Base-by-base conservation (phyloP, 2,329 filamentous ascomycete species). In the Celoporthe dispersa region DNA sequence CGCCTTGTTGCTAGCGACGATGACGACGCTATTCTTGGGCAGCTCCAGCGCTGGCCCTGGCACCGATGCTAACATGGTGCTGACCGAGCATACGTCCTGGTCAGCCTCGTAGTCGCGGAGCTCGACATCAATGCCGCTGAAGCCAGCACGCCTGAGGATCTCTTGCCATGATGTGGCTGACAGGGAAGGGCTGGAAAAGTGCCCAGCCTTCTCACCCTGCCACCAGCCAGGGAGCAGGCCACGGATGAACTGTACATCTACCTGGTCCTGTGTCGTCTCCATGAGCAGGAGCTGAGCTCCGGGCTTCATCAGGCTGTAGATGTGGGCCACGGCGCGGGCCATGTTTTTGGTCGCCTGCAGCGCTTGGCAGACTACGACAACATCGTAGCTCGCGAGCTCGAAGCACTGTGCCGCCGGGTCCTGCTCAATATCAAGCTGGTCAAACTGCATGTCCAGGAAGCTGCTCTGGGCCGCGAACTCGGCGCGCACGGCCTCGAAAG, bases 341-440 rank as follows among this genome's bases (percentile, higher is more conserved):
- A 78, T 16, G 22, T 44, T 25, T 28, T 64, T 31, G 2, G 77
- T 77, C 6, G 76, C 74, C 44, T 79, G 75, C 6, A 81, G 66
- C 0, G 78, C 78, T 22, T 77, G 73, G 1, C 76, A 74, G 0
- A 76, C 78, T 51, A 81, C 69, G 3, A 81, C 67, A 7, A 81
- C n/a, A 64, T 81, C 79, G 66, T 75, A 79, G 39, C 39, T 41
- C 12, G 1, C 39, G 3, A 41, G 39, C 39, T 41, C 11, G 14
- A 41, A 41, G 12, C 39, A 11, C 12, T 41, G 39, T 5, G 12
- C 39, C 39, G 39, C 11, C 12, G 39, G 39, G 12, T 41, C 39
- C 39, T 19, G 39, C 11, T 41, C 39, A 19, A 41, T 41, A 12
- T 41, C 39, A 3, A 41, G 39, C 39, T 5, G 12, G 39, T 41